Evolutionary conservation across 352 stramenopile genomes (phyloP), one percentile per base, ranked within the genome.

Genomic region (Globisporangium parvum): DNA sequence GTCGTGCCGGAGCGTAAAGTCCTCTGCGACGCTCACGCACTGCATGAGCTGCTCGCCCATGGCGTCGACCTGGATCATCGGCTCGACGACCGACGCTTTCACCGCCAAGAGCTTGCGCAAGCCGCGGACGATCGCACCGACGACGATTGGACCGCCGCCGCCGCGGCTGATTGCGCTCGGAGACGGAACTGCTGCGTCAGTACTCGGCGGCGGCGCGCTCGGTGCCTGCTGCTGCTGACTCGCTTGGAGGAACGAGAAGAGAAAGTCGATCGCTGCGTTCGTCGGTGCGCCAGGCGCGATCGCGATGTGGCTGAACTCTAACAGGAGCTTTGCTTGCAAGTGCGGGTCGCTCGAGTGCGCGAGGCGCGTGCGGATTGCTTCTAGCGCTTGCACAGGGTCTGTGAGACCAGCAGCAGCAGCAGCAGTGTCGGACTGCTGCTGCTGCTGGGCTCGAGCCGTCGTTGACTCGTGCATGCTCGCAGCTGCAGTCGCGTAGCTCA

Each of bases 31-130:
- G 63, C 76, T 91, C 57, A 87, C 70, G 55, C 78, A 89, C 61
- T 88, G 70, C 70, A 80, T 83, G 42, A 91, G 72, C 66, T 91
- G 80, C 67, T 88, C 77, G 41, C 65, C 68, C 80, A 91, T 91
- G 51, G 69, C 80, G 57, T 91, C 76, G 48, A 87, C 70, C 40
- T 89, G 78, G 63, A 91, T 87, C 80, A 91, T 91, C 33, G 80
- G 78, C 60, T 88, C 68, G 28, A 91, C 80, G 20, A 88, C 75
- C 6, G 66, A 64, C 2, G 74, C 51, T 46, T 91, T 91, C 12
- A 85, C 76, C 2, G 63, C 60, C 24, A 91, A 53, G 15, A 91
- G 65, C 39, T 68, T 59, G 47, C 75, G 67, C 44, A 91, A 66
- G 0, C 80, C 77, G 24, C 79, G 75, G 41, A 91, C 70, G 50